Evolutionary conservation across 2,329 filamentous ascomycete genomes (phyloP), one percentile per base, ranked within the genome.

Genomic region (Ustilaginoidea virens): DNA sequence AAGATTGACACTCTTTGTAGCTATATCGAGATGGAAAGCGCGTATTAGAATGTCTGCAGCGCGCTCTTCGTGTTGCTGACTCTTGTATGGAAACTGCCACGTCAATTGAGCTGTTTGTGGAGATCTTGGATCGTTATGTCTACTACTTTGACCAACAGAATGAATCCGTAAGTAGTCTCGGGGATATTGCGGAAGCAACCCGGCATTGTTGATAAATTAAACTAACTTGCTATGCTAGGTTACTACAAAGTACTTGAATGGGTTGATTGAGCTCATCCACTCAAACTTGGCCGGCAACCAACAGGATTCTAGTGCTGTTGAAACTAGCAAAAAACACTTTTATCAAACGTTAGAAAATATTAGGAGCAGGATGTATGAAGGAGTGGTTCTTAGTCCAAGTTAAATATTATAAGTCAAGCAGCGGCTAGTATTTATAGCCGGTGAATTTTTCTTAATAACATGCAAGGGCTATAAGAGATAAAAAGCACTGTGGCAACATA

Each of bases 91-190:
- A 98, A 55, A 90, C 86, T 6, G 83, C 85, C 5, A 85, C 94
- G 4, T 94, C 85, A 3, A 90, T 98, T 26, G 92, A 98, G 56
- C 68, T 98, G 27, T 98, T 98, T 55, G 87, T 98, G 33, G 90
- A 98, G 58, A 98, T 98, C 38, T 61, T 98, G 32, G 94, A 98
- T 53, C 75, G 90, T 53, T 98, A 98, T 51, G 86, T 96, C 30
- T 98, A 98, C 55, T 98, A 96, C 61, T 98, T 94, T 59, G 90
- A 98, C 54, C 87, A 98, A 53, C 83, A 93, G 50, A 98, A 98
- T 55, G 90, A 98, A 58, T 86, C 86, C 40, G 90, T 71, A 51
- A 47, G 66, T 47, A 18, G 13, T 2, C 5, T 17, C 12, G n/a
- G 7, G 10, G 12, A 10, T 23, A 13, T 19, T n/a, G 16, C 10